Percentiles rank a stretch among this genome's conserved stretches.
phyloP scores from a whole-genome alignment of 306 rosid genomes.

The Lathyrus sativus region DNA sequence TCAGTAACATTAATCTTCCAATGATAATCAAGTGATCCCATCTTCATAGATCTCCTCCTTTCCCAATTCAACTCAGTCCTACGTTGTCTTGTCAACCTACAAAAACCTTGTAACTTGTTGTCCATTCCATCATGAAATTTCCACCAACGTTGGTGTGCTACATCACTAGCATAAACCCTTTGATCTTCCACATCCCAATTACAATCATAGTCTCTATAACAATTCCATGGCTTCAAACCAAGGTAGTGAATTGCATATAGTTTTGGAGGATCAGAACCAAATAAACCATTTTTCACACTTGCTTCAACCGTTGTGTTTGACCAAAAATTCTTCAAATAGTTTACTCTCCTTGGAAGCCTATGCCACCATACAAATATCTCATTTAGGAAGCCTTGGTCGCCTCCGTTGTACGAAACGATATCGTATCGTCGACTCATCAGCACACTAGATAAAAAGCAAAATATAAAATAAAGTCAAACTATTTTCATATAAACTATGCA shows the following conservation, averaged over 20 bases:
- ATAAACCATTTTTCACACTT: conserved; percentile 60
- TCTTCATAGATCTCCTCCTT: conserved; percentile 49
- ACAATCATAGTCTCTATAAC: conserved; percentile 92
- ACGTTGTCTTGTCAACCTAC: conserved; percentile 65
- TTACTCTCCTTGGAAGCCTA: conserved; percentile 81
- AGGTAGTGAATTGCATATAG: conserved; percentile 75
- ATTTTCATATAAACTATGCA: no score
- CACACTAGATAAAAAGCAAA: neutral
- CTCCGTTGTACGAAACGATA: conserved; percentile 82
- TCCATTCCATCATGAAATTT: conserved; percentile 67
- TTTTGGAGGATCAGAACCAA: conserved; percentile 76
- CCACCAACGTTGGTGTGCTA: conserved; percentile 92
- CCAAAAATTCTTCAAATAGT: conserved; percentile 87
- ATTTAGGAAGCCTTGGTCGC: conserved; percentile 90
- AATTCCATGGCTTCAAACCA: conserved; percentile 89
- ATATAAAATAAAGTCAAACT: no score
- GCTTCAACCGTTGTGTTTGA: conserved; percentile 69
- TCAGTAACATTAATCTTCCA: conserved; percentile 83
- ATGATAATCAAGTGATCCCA: conserved; percentile 55
- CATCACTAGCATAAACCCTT: conserved; percentile 85
- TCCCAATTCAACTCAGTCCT: conserved; percentile 81
- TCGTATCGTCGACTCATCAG: conserved; percentile 58
- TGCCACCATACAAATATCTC: conserved; percentile 99
- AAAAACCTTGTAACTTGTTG: conserved; percentile 51
- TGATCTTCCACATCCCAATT: conserved; percentile 75